A percentile compares a stretch with the other conserved stretches of the same genome.
Evolutionary conservation across 345 rosid species (phyloP).

Genomic region (Salix dunnii): DNA sequence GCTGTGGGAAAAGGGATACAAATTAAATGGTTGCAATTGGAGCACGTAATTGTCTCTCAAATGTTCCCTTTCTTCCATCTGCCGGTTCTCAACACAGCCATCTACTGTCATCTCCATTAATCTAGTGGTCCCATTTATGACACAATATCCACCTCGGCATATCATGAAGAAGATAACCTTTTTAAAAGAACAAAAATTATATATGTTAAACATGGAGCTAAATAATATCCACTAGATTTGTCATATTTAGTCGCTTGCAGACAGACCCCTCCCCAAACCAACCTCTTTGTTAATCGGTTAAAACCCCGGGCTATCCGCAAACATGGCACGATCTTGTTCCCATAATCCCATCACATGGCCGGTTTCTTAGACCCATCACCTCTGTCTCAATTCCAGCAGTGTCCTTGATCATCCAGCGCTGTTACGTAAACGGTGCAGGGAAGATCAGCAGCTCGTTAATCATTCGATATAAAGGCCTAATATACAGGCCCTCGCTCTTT

Average conservation of each 20-base stretch:
- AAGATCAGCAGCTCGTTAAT: too few relatives aligned
- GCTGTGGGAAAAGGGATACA: conserved; percentile 47
- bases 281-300: neutral
- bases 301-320: neutral
- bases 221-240: neutral
- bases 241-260: neutral
- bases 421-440: too few relatives aligned
- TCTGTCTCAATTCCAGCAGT: neutral
- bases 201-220: too few relatives aligned
- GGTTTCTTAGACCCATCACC: too few relatives aligned
- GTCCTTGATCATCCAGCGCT: too few relatives aligned
- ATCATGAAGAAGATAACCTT: neutral
- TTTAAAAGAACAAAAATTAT: neutral
- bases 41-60: conserved; percentile 41
- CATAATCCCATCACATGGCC: neutral
- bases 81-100: conserved; percentile 33
- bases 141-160: conserved; percentile 21
- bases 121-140: conserved; percentile 45
- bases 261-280: neutral
- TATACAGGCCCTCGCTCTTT: too few relatives aligned
- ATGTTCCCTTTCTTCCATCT: conserved; percentile 53
- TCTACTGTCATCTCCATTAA: conserved; percentile 16
- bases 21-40: conserved; percentile 53
- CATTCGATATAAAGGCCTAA: too few relatives aligned
- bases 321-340: conserved; percentile 8